Evolutionary conservation across 2,329 filamentous ascomycete genomes (phyloP).

Genomic region (Fusarium cyanostomum): DNA sequence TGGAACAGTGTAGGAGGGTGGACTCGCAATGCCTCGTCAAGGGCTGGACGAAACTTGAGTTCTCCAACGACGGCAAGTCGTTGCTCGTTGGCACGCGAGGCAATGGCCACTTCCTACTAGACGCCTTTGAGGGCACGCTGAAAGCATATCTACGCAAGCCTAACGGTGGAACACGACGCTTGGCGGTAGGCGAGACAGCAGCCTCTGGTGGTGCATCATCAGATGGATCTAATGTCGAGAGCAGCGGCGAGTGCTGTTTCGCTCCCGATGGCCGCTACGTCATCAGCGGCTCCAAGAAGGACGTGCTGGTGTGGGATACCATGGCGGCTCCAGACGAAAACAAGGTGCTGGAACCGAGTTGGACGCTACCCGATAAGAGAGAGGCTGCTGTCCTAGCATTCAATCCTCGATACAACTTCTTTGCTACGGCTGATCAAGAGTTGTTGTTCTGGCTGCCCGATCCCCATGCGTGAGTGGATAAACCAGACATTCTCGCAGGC

Average conservation of each 20-base stretch:
- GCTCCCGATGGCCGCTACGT: slow-evolving; percentile 90
- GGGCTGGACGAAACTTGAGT: slow-evolving; percentile 92
- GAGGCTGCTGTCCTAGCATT: slow-evolving; percentile 81
- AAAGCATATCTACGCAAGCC: slow-evolving; percentile 75
- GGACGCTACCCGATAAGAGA: slow-evolving; percentile 72
- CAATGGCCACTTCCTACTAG: slow-evolving; percentile 88
- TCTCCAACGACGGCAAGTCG: slow-evolving; percentile 93
- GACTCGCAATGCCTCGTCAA: slow-evolving; percentile 67
- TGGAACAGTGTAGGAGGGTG: slow-evolving; percentile 61
- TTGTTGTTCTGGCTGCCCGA: slow-evolving; percentile 82
- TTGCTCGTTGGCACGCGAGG: slow-evolving; percentile 86
- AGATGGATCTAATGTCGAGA: slow-evolving; percentile 56
- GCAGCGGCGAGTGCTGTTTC: slow-evolving; percentile 85
- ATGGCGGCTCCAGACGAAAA: slow-evolving; percentile 64
- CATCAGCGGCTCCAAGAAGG: slow-evolving; percentile 78
- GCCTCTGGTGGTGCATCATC: slow-evolving; percentile 49
- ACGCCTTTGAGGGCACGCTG: slow-evolving; percentile 86
- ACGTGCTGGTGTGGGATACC: slow-evolving; percentile 88
- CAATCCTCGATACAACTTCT: slow-evolving; percentile 91
- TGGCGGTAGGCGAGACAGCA: slow-evolving; percentile 62
- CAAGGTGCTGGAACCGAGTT: slow-evolving; percentile 69
- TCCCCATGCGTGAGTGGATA: slow-evolving; percentile 57
- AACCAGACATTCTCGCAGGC: neutral
- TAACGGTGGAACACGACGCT: slow-evolving; percentile 61
- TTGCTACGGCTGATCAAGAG: slow-evolving; percentile 89